phyloP scores from a whole-genome alignment of 2,329 filamentous ascomycete genomes.

The Mollisiaceae sp. region DNA sequence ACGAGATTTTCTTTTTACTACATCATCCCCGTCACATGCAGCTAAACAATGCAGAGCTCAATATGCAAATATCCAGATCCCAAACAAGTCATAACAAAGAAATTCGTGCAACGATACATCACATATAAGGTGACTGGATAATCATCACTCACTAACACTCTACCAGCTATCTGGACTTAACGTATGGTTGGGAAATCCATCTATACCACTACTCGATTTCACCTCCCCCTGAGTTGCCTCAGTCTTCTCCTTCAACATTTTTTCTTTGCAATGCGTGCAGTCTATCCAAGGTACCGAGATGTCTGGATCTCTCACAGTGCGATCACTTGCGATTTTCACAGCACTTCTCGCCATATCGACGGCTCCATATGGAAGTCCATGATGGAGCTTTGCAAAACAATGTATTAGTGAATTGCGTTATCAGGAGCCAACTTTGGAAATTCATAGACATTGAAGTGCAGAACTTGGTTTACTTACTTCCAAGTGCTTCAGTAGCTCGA shows the following conservation, averaged over 20 bases:
- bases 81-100: neutral
- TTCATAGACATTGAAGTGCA: neutral
- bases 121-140: neutral
- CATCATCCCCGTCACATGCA: neutral
- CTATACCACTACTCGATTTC: neutral
- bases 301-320: slow-evolving; percentile 9
- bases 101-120: neutral
- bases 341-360: slow-evolving; percentile 12
- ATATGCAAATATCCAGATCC: neutral
- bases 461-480: slow-evolving; percentile 4
- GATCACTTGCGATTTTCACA: slow-evolving; percentile 8
- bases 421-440: neutral
- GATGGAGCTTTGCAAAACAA: neutral
- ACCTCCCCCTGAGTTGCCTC: neutral
- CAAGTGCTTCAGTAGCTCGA: slow-evolving; percentile 19
- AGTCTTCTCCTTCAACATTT: neutral
- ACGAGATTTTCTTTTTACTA: no score
- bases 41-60: neutral
- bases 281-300: neutral
- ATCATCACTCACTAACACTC: neutral
- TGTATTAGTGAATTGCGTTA: neutral
- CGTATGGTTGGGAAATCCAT: neutral
- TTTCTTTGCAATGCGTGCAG: slow-evolving; percentile 10
- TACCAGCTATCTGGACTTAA: neutral
- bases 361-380: slow-evolving; percentile 13